Percentiles rank a stretch among this genome's conserved stretches.
Conservation (phyloP, 768 basidiomycete genomes). For the Rhizopogon rudus region DNA sequence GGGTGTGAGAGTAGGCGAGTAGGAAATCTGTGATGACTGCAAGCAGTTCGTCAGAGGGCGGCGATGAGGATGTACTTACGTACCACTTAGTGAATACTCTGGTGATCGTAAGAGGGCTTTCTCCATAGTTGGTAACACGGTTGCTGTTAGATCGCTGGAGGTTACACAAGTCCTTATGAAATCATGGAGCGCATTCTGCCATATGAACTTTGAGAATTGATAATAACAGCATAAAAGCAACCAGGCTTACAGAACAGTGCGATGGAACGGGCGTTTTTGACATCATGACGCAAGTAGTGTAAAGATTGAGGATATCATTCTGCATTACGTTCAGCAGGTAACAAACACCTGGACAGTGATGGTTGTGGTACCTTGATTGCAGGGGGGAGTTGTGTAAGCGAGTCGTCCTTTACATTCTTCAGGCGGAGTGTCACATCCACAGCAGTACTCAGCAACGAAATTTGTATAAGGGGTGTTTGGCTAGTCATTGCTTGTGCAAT, state of each 20-base stretch:
- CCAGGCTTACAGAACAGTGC: constrained; percentile 50
- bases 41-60: constrained; percentile 2
- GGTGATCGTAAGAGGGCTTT: constrained; percentile 80
- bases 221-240: background rate
- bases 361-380: constrained; percentile 39
- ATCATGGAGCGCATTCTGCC: constrained; percentile 50
- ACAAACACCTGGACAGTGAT: background rate
- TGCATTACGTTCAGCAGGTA: constrained; percentile 20
- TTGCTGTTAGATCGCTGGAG: constrained; percentile 43
- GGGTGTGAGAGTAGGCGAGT: constrained; percentile 42
- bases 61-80: constrained; percentile 13
- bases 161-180: constrained; percentile 54
- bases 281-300: constrained; percentile 58
- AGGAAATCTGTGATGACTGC: constrained; percentile 59
- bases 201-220: constrained; percentile 8
- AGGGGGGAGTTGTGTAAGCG: constrained; percentile 36
- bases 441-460: constrained; percentile 61
- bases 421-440: constrained; percentile 69
- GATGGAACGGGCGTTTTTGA: constrained; percentile 56
- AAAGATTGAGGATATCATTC: constrained; percentile 56
- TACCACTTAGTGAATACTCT: constrained; percentile 67
- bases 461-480: constrained; percentile 33
- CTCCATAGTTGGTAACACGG: constrained; percentile 69
- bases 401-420: constrained; percentile 45
- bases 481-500: constrained; percentile 47